These are phyloP conservation scores for Pseudocercospora vitis DNA, from an alignment of 2,329 filamentous ascomycete genomes.

Conservation along the genomic window DNA sequence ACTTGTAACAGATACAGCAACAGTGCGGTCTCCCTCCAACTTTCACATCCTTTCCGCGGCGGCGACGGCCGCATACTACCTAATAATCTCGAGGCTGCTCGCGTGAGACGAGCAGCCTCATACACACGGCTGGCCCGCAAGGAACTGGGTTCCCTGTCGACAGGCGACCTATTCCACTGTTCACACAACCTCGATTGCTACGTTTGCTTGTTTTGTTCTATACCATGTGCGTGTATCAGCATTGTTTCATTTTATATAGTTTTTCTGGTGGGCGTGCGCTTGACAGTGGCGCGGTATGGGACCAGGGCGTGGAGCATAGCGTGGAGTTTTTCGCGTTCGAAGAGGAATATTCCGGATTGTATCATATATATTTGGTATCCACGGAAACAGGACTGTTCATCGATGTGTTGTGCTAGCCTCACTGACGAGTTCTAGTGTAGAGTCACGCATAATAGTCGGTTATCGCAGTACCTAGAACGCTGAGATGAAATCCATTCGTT, in stretches of 20 bases:
- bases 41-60: conserved; percentile 10
- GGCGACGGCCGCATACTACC: neutral
- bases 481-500: no score
- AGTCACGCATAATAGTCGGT: no score
- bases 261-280: conserved; percentile 10
- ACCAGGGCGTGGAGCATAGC: conserved; percentile 18
- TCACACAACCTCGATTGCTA: conserved; percentile 8
- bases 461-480: no score
- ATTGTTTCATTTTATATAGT: conserved; percentile 12
- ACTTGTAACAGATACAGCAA: conserved; percentile 15
- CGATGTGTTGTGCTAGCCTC: no score
- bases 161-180: neutral
- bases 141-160: conserved; percentile 10
- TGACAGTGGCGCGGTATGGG: conserved; percentile 12
- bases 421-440: no score
- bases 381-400: neutral
- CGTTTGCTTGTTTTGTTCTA: conserved; percentile 22
- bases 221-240: conserved; percentile 32
- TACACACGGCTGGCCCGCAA: conserved; percentile 19
- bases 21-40: conserved; percentile 13
- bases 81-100: neutral
- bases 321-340: conserved; percentile 13
- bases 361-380: conserved; percentile 24
- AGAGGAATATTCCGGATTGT: conserved; percentile 9
- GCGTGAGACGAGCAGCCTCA: neutral